Evolutionary conservation across 192 early-diverging fungal species (phyloP), one percentile per base, ranked within the genome.

Genomic region (Allomyces arbusculus): DNA sequence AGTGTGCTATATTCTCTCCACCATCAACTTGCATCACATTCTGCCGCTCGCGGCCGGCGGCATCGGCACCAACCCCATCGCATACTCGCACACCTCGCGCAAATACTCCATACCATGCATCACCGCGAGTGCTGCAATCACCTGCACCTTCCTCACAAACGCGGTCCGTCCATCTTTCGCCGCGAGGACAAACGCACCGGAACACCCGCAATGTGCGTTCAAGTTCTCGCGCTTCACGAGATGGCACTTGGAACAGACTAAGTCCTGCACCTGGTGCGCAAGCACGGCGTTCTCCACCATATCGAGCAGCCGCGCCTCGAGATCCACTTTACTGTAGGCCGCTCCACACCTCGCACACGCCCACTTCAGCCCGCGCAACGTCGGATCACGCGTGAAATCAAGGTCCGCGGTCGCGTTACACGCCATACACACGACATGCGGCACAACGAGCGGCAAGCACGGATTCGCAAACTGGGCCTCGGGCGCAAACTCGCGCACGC

Each of bases 221-320:
- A 96, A 67, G 61, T 92, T 87, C 62, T 92, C 87, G 12, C 80
- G 81, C 65, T 89, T 91, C 63, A 94, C 84, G 69, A 82, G 69
- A 12, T 82, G 77, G 64, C 95, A 98, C 63, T 87, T 87, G 19
- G 72, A 67, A 71, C 95, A 98, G 24, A 78, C 76, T 61, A 93
- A 64, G 64, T 95, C 92, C 74, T 98, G 95, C 63, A 87, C 77
- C 74, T 98, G 93, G 78, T 87, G 95, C 6, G 82, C 80, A 66
- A 81, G 71, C 24, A 91, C 24, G 44, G 79, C 76, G 10, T 74
- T 71, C 23, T 87, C 76, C 9, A 93, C 75, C 64, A 91, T 81
- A 63, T 85, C 80, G 20, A 95, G 77, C 58, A 98, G 79, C 8
- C 81, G 77, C 70, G 90, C 85, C 74, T 98, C 95, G 62, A 98